Percentiles rank a stretch among this genome's conserved stretches.
phyloP scores from a whole-genome alignment of 2,329 filamentous ascomycete species.

The Diplodia mutila region DNA sequence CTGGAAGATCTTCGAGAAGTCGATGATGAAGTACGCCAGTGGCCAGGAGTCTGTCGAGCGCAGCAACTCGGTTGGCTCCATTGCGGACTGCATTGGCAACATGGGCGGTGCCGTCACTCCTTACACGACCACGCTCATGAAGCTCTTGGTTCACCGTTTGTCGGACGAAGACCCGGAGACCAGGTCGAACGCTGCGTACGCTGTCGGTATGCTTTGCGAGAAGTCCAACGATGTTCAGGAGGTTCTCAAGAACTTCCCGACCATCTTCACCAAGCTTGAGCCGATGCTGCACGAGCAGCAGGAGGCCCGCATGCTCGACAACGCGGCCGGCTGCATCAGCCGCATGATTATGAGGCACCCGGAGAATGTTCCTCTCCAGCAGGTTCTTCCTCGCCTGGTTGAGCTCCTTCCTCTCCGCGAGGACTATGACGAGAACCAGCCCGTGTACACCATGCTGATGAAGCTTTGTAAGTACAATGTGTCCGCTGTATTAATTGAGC shows the following conservation, averaged over 20 bases:
- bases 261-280: conserved; percentile 84
- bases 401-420: conserved; percentile 83
- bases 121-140: conserved; percentile 76
- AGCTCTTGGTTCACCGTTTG: conserved; percentile 81
- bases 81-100: conserved; percentile 86
- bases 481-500: neutral
- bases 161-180: conserved; percentile 88
- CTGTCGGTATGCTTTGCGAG: conserved; percentile 80
- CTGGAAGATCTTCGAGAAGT: conserved; percentile 96
- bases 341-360: conserved; percentile 91
- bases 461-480: conserved; percentile 69
- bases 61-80: conserved; percentile 85
- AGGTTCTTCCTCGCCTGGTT: conserved; percentile 81
- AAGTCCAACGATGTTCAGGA: conserved; percentile 76
- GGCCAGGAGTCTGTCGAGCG: conserved; percentile 87
- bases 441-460: conserved; percentile 87
- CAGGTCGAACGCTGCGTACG: conserved; percentile 94
- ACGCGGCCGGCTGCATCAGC: conserved; percentile 86
- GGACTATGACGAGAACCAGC: conserved; percentile 95
- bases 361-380: conserved; percentile 76
- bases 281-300: conserved; percentile 76
- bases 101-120: conserved; percentile 82
- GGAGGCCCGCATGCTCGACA: conserved; percentile 84
- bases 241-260: conserved; percentile 73
- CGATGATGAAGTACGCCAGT: conserved; percentile 82